Evolutionary conservation across 1,139 yeast genomes (phyloP), one percentile per base, ranked within the genome.

Genomic region (Blastobotrys aristatus): DNA sequence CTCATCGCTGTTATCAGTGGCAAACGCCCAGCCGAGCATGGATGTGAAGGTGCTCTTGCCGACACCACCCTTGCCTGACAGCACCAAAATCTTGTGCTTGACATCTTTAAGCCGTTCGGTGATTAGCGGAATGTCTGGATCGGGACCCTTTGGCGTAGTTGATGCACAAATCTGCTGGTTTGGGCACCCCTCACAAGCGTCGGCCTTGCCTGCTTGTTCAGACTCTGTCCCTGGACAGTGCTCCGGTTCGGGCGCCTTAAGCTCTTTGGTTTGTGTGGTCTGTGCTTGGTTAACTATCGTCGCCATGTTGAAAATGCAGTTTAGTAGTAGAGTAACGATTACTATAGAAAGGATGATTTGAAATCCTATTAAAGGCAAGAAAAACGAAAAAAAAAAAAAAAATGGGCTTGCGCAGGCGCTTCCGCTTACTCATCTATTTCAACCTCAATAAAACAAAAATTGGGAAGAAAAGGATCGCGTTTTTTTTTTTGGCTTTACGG

Each of bases 181-280:
- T 16, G 97, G 95, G 70, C 99, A 94, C 14, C 97, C 97, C 14
- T 72, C 75, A 65, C 99, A 94, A 13, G 97, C 96, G 61, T 87
- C 96, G 1, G 88, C 92, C 60, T 83, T 80, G 7, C 99, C 99
- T 1, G 99, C 98, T 47, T 71, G 69, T 56, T 88, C 96, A 1
- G 95, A 85, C 62, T 90, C 96, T 1, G 97, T 96, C 0, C 98
- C 99, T 0, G 98, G 98, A 71, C 99, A 92, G 67, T 92, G 97
- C 61, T 89, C 97, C 1, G 97, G 96, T 59, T 84, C 64, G 2
- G 67, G 65, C 7, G 63, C 65, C 39, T 55, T 52, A n/a, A 61
- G 54, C 33, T 48, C 41, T 31, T 34, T 43, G 32, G 44, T 29
- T 11, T 4, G 6, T 14, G 33, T 30, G 5, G 33, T 30, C 18